Percentiles rank a stretch among this genome's conserved stretches.
Conservation (phyloP, 2,329 filamentous ascomycete species). For the Allantophomopsis cytisporea region DNA sequence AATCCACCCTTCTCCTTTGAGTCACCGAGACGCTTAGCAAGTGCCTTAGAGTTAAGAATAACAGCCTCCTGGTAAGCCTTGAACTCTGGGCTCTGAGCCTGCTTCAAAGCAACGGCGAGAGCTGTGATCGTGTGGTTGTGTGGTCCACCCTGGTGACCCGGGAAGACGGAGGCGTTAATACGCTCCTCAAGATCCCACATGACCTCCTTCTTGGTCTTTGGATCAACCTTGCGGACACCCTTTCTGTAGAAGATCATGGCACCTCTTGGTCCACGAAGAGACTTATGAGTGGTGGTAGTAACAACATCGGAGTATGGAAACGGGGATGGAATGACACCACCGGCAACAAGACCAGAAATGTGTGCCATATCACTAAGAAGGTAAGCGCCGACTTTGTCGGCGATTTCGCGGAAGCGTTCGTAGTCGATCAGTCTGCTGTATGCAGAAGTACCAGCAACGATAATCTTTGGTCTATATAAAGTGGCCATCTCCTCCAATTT, state of each 20-base stretch:
- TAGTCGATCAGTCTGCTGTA: conserved; percentile 97
- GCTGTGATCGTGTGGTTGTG: conserved; percentile 99
- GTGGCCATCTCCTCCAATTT: conserved; percentile 76
- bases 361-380: conserved; percentile 94
- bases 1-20: conserved; percentile 61
- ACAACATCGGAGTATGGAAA: conserved; percentile 89
- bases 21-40: conserved; percentile 52
- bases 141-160: conserved; percentile 92
- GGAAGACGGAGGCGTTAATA: conserved; percentile 96
- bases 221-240: conserved; percentile 69
- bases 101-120: conserved; percentile 84
- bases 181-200: conserved; percentile 83
- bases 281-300: conserved; percentile 97
- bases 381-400: conserved; percentile 85
- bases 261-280: conserved; percentile 82
- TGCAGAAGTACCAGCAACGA: conserved; percentile 87
- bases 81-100: conserved; percentile 82
- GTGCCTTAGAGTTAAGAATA: conserved; percentile 78
- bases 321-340: conserved; percentile 79
- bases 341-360: conserved; percentile 87
- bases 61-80: conserved; percentile 85
- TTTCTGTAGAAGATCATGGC: conserved; percentile 98
- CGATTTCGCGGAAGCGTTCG: conserved; percentile 77
- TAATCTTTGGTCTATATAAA: conserved; percentile 88
- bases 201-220: conserved; percentile 75